phyloP scores from a whole-genome alignment of 768 basidiomycete genomes.

The Hortiboletus flavorubellus region DNA sequence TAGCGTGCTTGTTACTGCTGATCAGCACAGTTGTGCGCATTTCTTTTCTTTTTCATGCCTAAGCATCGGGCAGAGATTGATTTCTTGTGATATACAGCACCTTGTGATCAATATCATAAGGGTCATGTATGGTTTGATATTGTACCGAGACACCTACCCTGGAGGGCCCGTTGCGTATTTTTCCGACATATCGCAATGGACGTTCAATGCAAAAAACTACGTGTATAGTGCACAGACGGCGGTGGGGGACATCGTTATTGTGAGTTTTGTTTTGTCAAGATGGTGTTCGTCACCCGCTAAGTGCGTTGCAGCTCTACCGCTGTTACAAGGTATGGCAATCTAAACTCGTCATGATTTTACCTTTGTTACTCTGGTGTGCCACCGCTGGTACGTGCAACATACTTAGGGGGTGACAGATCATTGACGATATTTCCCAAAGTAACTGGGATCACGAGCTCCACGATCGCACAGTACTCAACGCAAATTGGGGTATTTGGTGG shows the following conservation, averaged over 20 bases:
- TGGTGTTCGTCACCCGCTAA: not conserved
- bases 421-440: too few relatives aligned
- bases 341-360: too few relatives aligned
- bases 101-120: not conserved
- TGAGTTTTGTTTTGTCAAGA: not conserved
- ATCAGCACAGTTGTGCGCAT: not conserved
- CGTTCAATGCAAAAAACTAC: slow-evolving; percentile 25
- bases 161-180: not conserved
- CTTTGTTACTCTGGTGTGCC: too few relatives aligned
- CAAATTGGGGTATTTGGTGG: not conserved
- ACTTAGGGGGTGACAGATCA: too few relatives aligned
- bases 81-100: not conserved
- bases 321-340: too few relatives aligned
- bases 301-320: not conserved
- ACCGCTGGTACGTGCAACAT: too few relatives aligned
- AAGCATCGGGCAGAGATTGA: not conserved
- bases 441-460: too few relatives aligned
- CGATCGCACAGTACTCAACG: too few relatives aligned
- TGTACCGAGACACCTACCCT: not conserved
- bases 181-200: slow-evolving; percentile 7
- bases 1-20: not conserved
- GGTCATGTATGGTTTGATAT: not conserved
- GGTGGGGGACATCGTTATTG: slow-evolving; percentile 22
- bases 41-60: not conserved
- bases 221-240: slow-evolving; percentile 17